Conservation (phyloP, 1,284 basidiomycete genomes). For the Apiotrichum veenhuisii region DNA sequence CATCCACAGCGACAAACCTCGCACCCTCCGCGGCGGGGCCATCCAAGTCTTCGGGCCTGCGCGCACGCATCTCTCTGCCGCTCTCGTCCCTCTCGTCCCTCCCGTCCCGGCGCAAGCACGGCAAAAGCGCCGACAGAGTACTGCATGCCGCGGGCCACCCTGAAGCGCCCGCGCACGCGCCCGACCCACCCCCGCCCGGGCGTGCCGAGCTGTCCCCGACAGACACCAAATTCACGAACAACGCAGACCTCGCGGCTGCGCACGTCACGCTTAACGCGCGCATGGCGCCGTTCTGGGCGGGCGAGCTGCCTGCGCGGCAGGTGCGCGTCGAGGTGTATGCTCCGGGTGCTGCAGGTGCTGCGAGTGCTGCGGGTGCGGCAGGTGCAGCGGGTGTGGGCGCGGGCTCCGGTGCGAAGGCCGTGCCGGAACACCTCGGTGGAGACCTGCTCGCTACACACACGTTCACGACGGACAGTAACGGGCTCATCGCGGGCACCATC, state of each 20-base stretch:
- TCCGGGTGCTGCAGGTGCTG: too few relatives aligned
- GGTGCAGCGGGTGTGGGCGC: too few relatives aligned
- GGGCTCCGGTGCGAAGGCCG: too few relatives aligned
- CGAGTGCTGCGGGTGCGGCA: too few relatives aligned
- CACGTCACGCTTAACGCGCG: not conserved
- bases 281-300: not conserved
- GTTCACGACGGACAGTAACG: too few relatives aligned
- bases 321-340: not conserved
- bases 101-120: not conserved
- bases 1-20: too few relatives aligned
- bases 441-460: too few relatives aligned
- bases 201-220: not conserved
- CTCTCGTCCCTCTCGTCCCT: not conserved
- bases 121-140: not conserved
- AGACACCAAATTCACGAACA: too few relatives aligned
- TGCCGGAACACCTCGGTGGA: too few relatives aligned
- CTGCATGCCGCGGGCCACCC: not conserved
- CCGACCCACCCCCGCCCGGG: not conserved
- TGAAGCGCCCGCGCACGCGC: not conserved
- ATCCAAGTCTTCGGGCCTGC: too few relatives aligned
- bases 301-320: not conserved
- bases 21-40: too few relatives aligned
- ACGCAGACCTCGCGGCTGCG: not conserved
- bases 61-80: too few relatives aligned
- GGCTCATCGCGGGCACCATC: not conserved